Percentiles rank a stretch among this genome's conserved stretches.
Evolutionary conservation across 148 eudicot species (phyloP).

Genomic region (Nyssa sinensis): DNA sequence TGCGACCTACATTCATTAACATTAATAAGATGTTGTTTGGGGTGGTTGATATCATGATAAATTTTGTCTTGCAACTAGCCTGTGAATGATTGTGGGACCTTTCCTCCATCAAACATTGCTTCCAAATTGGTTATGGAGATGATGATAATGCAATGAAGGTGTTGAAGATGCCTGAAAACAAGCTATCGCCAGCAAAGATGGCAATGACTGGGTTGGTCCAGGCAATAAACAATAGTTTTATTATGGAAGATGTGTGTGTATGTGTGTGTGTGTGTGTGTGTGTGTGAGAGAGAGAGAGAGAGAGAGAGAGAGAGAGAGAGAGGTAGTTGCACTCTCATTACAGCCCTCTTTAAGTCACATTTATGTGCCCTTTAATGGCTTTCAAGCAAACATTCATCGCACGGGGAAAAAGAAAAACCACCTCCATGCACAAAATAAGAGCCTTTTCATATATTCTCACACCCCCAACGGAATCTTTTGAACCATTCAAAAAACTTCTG

Average conservation of each 20-base stretch:
- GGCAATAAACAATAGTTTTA: slow-evolving; percentile 1
- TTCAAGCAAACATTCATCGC: slow-evolving; percentile 22
- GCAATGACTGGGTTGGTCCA: slow-evolving; percentile 16
- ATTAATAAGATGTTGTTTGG: slow-evolving; percentile 11
- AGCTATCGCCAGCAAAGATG: slow-evolving; percentile 11
- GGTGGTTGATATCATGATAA: slow-evolving; percentile 16
- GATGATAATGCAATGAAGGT: slow-evolving; percentile 3
- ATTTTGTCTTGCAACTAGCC: slow-evolving; percentile 10
- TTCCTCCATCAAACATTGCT: background rate
- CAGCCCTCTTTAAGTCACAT: slow-evolving; percentile 10
- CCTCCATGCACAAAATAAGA: background rate
- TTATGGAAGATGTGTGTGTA: background rate
- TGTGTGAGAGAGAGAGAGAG: too few species aligned
- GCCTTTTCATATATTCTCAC: background rate
- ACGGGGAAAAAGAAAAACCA: background rate
- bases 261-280: background rate
- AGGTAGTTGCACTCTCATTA: background rate
- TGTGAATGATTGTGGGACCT: slow-evolving; percentile 11
- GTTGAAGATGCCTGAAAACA: background rate
- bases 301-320: background rate
- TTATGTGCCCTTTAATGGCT: slow-evolving; percentile 7
- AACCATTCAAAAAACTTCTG: slow-evolving; percentile 14
- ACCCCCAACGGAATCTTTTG: slow-evolving; percentile 21
- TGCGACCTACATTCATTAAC: slow-evolving; percentile 14
- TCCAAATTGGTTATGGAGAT: slow-evolving; percentile 3